phyloP scores from a whole-genome alignment of 2,329 filamentous ascomycete genomes.

The Zymoseptoria passerinii region DNA sequence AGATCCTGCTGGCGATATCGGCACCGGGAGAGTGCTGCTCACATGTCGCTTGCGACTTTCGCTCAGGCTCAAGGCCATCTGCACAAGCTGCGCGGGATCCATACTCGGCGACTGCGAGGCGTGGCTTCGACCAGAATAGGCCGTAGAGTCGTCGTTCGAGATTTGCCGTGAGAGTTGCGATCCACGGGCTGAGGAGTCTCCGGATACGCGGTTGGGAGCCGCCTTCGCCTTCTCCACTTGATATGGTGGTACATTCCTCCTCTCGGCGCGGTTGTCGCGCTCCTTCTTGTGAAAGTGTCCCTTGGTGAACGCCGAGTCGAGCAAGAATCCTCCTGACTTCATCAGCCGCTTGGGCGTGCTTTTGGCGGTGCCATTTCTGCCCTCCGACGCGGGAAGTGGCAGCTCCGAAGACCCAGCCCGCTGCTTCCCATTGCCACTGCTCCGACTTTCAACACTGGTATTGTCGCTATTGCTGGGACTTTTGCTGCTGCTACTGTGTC shows the following conservation, averaged over 20 bases:
- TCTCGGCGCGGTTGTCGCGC: background rate
- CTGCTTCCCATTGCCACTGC: slow-evolving; percentile 6
- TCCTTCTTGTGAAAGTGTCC: slow-evolving; percentile 8
- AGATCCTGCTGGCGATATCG: slow-evolving; percentile 44
- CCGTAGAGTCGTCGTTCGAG: slow-evolving; percentile 9
- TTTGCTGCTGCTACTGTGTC: slow-evolving; percentile 10
- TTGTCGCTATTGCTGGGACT: background rate
- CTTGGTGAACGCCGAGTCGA: slow-evolving; percentile 22
- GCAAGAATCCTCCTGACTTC: slow-evolving; percentile 34
- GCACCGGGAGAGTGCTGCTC: slow-evolving; percentile 48
- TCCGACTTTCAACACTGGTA: slow-evolving; percentile 3
- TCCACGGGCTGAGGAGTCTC: slow-evolving; percentile 21
- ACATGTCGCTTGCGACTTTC: slow-evolving; percentile 63
- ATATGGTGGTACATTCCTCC: slow-evolving; percentile 16
- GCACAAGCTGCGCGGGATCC: slow-evolving; percentile 83
- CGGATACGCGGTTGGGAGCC: slow-evolving; percentile 12
- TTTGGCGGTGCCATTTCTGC: slow-evolving; percentile 5
- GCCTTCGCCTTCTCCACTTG: slow-evolving; percentile 14
- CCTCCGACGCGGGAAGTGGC: background rate
- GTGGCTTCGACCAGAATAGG: slow-evolving; percentile 2
- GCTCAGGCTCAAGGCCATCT: slow-evolving; percentile 81
- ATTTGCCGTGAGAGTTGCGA: slow-evolving; percentile 25
- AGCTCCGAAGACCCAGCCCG: slow-evolving; percentile 1
- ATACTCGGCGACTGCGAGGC: slow-evolving; percentile 44
- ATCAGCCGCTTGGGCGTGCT: slow-evolving; percentile 15